Evolutionary conservation across 768 basidiomycete genomes (phyloP), one percentile per base, ranked within the genome.

Genomic region (Boletus pseudopeckii): DNA sequence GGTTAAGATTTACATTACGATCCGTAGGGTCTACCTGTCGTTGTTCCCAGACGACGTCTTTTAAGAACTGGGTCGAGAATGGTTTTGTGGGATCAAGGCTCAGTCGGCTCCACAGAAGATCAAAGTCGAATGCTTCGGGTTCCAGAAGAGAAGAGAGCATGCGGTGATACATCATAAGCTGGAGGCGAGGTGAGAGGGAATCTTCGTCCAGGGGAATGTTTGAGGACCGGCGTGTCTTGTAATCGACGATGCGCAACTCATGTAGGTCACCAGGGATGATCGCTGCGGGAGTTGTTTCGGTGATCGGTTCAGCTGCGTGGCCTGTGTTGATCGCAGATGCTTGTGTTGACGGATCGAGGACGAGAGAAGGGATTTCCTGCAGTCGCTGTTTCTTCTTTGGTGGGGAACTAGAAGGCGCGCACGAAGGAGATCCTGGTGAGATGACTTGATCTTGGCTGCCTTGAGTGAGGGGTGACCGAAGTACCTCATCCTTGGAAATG

Each of bases 91-190:
- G 72, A 51, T 83, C 58, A 14, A 86, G 58, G 2, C 69, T 64
- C 1, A 84, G 62, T 24, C 68, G 71, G 14, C 54, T 58, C 84
- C 86, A 90, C 10, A 91, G 59, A 0, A 63, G 50, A 22, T 66
- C 43, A 60, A 85, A 88, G 59, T 85, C 76, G 54, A 83, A 80
- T 0, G 61, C 47, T 36, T 57, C 57, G 1, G 75, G 74, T 4
- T 78, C 68, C 18, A 85, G 64, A 13, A 90, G 70, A 4, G 71
- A 69, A 20, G 75, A 73, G 36, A 92, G 74, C 48, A 92, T 79
- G 17, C 81, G 81, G 60, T 81, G 78, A 63, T 92, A 92, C 36
- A 90, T 70, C 86, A 90, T 90, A 5, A 92, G 76, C 64, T 92
- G 90, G 34, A 90, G 70, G 7, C 80, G 80, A 0, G 88, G 76